A percentile compares a stretch with the other conserved stretches of the same genome.
Evolutionary conservation across 352 stramenopile genomes (phyloP).

Genomic region (Pythium chondricola): DNA sequence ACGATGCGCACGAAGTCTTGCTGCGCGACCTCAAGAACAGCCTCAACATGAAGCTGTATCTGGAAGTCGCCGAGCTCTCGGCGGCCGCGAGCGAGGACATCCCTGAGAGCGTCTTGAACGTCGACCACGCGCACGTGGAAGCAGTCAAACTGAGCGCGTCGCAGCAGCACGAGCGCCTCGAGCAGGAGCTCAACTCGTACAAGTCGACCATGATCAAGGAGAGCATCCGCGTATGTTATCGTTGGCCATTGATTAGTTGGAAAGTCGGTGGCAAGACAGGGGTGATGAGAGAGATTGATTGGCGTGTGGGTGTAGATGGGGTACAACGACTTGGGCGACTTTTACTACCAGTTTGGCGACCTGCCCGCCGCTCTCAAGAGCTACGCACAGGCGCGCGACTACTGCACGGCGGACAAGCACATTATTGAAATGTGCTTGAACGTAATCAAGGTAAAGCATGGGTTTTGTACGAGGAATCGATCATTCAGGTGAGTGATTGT

Average conservation of each 20-base stretch:
- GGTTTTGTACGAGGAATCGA: no score
- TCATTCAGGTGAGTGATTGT: neutral
- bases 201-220: slow-evolving; percentile 91
- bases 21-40: slow-evolving; percentile 55
- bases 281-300: no score
- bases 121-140: slow-evolving; percentile 50
- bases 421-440: slow-evolving; percentile 89
- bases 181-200: slow-evolving; percentile 88
- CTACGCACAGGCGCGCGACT: slow-evolving; percentile 83
- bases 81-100: slow-evolving; percentile 18
- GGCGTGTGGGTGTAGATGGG: slow-evolving; percentile 56
- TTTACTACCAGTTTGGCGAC: slow-evolving; percentile 84
- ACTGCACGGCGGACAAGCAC: slow-evolving; percentile 88
- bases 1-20: slow-evolving; percentile 42
- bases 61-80: slow-evolving; percentile 43
- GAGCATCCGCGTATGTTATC: slow-evolving; percentile 66
- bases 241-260: no score
- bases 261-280: no score
- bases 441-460: slow-evolving; percentile 66
- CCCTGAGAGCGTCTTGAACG: slow-evolving; percentile 28
- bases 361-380: slow-evolving; percentile 72
- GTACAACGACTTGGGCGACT: slow-evolving; percentile 82
- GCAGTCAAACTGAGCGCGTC: slow-evolving; percentile 51
- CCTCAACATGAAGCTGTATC: slow-evolving; percentile 68
- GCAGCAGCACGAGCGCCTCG: slow-evolving; percentile 73